Percentiles rank a stretch among this genome's conserved stretches.
Evolutionary conservation across 73 alveolate genomes (phyloP).

Genomic region (Blepharisma japonicum): DNA sequence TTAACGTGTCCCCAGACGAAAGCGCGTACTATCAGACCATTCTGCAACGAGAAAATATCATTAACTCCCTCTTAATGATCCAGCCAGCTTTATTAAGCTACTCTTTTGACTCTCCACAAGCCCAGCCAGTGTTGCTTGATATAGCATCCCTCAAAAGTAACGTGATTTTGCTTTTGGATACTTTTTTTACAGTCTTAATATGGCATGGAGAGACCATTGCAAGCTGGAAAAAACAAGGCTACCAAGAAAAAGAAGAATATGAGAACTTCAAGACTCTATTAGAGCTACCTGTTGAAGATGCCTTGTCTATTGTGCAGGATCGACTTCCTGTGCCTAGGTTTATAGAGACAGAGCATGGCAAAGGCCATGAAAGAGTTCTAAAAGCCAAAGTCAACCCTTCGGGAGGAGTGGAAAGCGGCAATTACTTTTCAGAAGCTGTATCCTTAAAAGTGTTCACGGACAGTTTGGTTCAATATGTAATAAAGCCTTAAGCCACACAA

Average conservation of each 20-base stretch:
- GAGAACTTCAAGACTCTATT: slow-evolving; percentile 78
- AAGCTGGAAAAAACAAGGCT: slow-evolving; percentile 88
- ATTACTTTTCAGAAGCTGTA: slow-evolving; percentile 84
- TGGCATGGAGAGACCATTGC: slow-evolving; percentile 92
- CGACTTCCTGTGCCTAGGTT: slow-evolving; percentile 92
- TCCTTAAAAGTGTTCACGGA: slow-evolving; percentile 78
- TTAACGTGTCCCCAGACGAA: slow-evolving; percentile 98
- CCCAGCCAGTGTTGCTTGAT: slow-evolving; percentile 76
- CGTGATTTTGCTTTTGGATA: slow-evolving; percentile 90
- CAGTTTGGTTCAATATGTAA: slow-evolving; percentile 73
- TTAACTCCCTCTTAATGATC: slow-evolving; percentile 98
- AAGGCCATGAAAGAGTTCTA: slow-evolving; percentile 77
- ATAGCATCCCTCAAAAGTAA: slow-evolving; percentile 88
- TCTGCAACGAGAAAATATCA: slow-evolving; percentile 89
- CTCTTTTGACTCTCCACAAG: slow-evolving; percentile 29
- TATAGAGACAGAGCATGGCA: slow-evolving; percentile 75
- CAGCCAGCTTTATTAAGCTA: slow-evolving; percentile 95
- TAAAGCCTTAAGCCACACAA: slow-evolving; percentile 52
- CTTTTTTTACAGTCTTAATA: slow-evolving; percentile 91
- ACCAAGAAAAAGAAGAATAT: slow-evolving; percentile 80
- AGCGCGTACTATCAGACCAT: slow-evolving; percentile 87
- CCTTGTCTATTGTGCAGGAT: slow-evolving; percentile 75
- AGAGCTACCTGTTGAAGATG: slow-evolving; percentile 89
- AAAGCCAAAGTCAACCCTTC: slow-evolving; percentile 83
- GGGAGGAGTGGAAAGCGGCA: slow-evolving; percentile 63